Evolutionary conservation across 352 stramenopile genomes (phyloP), one percentile per base, ranked within the genome.

Genomic region (Globisporangium okanoganense): DNA sequence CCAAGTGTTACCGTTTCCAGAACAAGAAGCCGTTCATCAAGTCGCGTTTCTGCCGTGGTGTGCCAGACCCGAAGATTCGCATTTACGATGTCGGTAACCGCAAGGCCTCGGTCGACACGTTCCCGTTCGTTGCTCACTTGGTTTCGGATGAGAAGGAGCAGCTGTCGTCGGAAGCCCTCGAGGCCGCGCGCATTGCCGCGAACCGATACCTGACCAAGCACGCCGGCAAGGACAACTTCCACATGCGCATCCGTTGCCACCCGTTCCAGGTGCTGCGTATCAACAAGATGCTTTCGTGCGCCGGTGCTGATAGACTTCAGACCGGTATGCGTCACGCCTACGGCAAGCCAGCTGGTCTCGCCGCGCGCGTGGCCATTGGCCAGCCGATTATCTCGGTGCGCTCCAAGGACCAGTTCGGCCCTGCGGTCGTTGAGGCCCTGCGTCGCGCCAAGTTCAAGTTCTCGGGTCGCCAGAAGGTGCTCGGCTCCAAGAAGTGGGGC

Each of bases 11-110:
- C 89, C 96, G 97, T 79, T 99, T 99, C 94, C 96, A 99, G 85
- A 99, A 99, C 95, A 99, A 99, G 96, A 99, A 99, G 88, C 97
- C 97, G 54, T 99, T 99, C 90, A 99, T 99, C 86, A 99, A 99
- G 92, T 99, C 95, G 58, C 94, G 97, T 67, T 99, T 98, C 87
- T 99, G 97, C 78, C 96, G 98, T 85, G 98, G 98, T 95, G 98
- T 99, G 59, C 98, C 97, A 47, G 89, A 94, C 75, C 74, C 85
- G 45, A 94, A 94, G 88, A 99, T 99, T 80, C 89, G 95, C 63
- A 99, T 99, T 82, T 99, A 98, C 84, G 98, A 99, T 80, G 94
- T 98, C 41, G 98, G 98, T 69, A 97, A 97, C 87, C 99, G 99
- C 84, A 98, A 97, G 77, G 96, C 97, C 43, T 91, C 88, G 36